Evolutionary conservation across 139 green algal genomes (phyloP), one percentile per base, ranked within the genome.

Genomic region (Pedinophyceae sp.): DNA sequence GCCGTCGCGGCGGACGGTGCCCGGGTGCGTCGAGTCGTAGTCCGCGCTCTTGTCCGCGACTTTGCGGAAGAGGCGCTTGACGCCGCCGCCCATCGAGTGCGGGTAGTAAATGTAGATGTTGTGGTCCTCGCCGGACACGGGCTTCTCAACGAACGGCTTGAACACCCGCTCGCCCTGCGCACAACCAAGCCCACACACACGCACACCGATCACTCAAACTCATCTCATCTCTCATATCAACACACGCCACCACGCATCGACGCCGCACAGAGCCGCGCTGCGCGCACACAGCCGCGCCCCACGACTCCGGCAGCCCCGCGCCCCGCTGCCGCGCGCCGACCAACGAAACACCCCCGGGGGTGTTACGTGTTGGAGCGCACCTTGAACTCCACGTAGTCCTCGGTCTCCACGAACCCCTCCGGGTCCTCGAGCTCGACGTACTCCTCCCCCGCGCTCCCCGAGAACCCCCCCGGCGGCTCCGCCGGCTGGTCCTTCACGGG

Each of bases 121-220:
- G 79, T 99, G 92, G 64, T 99, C 81, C 58, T 99, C 89, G 7
- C 80, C 88, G 43, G 79, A 70, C 13, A 73, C 74, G 2, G 92
- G 92, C 71, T 99, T 99, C 75, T 99, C 92, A 28, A 99, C 92
- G 75, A 99, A 97, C 0, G 92, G 92, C 74, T 99, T 99, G 50
- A 78, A 61, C 27, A 99, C 92, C 48, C 73, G 58, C 52, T 70
- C 50, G 15, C 85, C 84, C 28, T 77, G n/a, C 19, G n/a, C 27
- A 22, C 20, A 52, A 13, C 20, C 17, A 52, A 20, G 25, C 27
- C 20, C 20, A 30, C 46, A 52, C 46, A 7, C 20, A 22, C 20
- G 27, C 27, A 22, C 25, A 22, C 46, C 27, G 20, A 22, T 52
- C 46, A 7, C 20, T 22, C 46, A 52, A 13, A 22, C 10, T 52